A percentile compares a stretch with the other conserved stretches of the same genome.
Conservation (phyloP, 176 grass and related monocot species). For the Hordeum marinum region DNA sequence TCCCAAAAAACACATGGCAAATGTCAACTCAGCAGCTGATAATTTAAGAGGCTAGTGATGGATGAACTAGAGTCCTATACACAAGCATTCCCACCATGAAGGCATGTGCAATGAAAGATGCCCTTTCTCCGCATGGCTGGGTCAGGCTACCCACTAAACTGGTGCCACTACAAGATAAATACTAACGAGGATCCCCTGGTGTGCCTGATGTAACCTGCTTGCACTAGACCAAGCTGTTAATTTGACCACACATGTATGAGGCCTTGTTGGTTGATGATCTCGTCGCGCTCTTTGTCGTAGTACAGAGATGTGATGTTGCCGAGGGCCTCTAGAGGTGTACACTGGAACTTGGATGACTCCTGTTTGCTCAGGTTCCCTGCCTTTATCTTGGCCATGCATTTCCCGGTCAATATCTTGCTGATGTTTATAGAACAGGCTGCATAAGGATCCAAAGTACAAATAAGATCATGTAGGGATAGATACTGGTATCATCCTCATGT, state of each 20-base stretch:
- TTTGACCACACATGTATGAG: conserved; percentile 72
- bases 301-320: conserved; percentile 55
- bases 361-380: conserved; percentile 31
- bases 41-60: background rate
- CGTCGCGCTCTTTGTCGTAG: conserved; percentile 59
- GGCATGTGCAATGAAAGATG: background rate
- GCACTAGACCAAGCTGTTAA: conserved; percentile 5
- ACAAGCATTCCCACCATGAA: background rate
- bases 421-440: conserved; percentile 68
- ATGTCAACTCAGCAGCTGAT: background rate
- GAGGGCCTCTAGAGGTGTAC: conserved; percentile 46
- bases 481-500: background rate
- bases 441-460: background rate
- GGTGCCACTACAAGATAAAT: background rate
- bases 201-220: background rate
- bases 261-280: conserved; percentile 64
- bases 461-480: background rate
- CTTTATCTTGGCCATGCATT: conserved; percentile 70
- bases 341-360: conserved; percentile 28
- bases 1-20: background rate
- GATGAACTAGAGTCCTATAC: background rate
- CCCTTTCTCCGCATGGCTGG: background rate
- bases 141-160: background rate
- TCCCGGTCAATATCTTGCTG: conserved; percentile 66
- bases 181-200: background rate